Conservation (phyloP, 306 rosid genomes). For the Neltuma alba region DNA sequence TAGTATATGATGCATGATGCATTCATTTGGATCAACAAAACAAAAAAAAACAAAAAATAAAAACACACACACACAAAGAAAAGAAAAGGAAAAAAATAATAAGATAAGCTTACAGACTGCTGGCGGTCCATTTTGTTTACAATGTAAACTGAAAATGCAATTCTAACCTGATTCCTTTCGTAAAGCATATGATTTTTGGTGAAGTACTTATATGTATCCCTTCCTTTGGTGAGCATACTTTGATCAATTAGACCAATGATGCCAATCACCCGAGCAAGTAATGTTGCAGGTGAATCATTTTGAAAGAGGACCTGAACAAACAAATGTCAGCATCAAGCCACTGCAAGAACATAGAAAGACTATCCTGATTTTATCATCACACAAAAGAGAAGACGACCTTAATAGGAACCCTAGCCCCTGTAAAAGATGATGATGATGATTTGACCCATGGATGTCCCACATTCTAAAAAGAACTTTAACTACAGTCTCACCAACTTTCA, state of each 20-base stretch:
- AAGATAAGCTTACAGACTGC: conserved; percentile 30
- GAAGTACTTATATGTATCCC: conserved; percentile 88
- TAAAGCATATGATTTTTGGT: conserved; percentile 98
- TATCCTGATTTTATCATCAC: not conserved
- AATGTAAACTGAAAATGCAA: conserved; percentile 23
- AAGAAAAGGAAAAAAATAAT: not conserved
- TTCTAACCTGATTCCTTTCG: conserved; percentile 89
- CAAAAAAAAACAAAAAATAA: too few relatives aligned
- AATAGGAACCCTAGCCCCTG: not conserved
- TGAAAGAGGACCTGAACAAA: conserved; percentile 80
- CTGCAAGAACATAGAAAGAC: not conserved
- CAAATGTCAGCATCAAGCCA: conserved; percentile 4
- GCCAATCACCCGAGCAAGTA: conserved; percentile 93
- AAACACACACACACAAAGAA: too few relatives aligned
- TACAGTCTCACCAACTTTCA: not conserved
- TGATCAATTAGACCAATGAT: conserved; percentile 85
- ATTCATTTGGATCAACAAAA: too few relatives aligned
- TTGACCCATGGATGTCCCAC: not conserved
- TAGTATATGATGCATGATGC: not conserved
- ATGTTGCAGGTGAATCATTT: conserved; percentile 96
- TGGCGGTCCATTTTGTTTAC: not conserved
- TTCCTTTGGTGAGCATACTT: conserved; percentile 91
- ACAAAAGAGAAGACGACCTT: conserved; percentile 1
- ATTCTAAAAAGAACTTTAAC: not conserved
- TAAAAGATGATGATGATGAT: not conserved